Percentiles rank a stretch among this genome's conserved stretches.
phyloP scores from a whole-genome alignment of 352 stramenopile genomes.

The Aphanomyces astaci region DNA sequence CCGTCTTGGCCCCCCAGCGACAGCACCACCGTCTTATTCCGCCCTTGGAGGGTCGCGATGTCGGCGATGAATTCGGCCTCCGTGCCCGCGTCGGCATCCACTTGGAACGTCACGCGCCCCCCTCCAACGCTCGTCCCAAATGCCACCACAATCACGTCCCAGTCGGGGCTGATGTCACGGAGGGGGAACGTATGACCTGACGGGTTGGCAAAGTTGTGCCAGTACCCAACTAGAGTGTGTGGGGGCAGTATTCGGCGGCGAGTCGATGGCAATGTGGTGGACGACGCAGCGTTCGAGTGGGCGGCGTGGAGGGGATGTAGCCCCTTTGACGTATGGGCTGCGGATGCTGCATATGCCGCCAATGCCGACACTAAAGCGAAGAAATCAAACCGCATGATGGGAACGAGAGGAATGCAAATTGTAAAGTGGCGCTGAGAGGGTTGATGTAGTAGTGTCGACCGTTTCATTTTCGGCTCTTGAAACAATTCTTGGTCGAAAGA shows the following conservation, averaged over 20 bases:
- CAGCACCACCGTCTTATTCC: constrained; percentile 12
- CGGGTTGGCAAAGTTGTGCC: constrained; percentile 22
- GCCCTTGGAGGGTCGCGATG: not conserved
- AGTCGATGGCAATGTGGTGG: not conserved
- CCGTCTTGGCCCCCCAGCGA: constrained; percentile 16
- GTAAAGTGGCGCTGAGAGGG: too few relatives aligned
- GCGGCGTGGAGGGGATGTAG: not conserved
- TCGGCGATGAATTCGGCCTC: constrained; percentile 11
- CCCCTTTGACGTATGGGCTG: too few relatives aligned
- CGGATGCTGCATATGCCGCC: not conserved
- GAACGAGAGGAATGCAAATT: not conserved
- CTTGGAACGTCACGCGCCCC: not conserved
- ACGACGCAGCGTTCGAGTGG: not conserved
- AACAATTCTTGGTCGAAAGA: too few relatives aligned
- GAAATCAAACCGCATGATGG: not conserved
- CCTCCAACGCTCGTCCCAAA: constrained; percentile 10
- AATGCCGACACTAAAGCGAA: not conserved
- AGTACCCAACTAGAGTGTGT: constrained; percentile 18
- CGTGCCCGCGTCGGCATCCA: not conserved
- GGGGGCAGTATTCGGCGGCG: not conserved
- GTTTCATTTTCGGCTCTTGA: too few relatives aligned
- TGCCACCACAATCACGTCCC: constrained; percentile 13
- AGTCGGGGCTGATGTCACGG: not conserved
- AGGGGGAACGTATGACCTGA: constrained; percentile 12
- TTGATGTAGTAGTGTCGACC: too few relatives aligned